Evolutionary conservation across 1,284 basidiomycete species (phyloP).

Genomic region (Puccinia coronata): DNA sequence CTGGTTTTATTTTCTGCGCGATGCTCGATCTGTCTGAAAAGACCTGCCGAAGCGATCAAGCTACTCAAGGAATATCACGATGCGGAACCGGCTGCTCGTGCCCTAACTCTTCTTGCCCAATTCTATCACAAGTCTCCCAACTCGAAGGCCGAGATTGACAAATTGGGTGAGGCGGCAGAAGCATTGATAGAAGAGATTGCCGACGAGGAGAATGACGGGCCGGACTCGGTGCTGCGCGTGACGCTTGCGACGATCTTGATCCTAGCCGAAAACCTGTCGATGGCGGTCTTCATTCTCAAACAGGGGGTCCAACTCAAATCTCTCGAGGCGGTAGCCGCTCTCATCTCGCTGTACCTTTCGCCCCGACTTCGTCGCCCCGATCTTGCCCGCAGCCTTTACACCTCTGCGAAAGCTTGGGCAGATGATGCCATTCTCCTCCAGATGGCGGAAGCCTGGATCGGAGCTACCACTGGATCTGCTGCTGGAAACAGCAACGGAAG

Average conservation of each 20-base stretch:
- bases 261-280: constrained; percentile 14
- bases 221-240: constrained; percentile 36
- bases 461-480: constrained; percentile 71
- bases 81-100: constrained; percentile 24
- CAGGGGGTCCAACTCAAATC: constrained; percentile 49
- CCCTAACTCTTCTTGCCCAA: constrained; percentile 28
- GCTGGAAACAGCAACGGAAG: constrained; percentile 22
- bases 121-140: constrained; percentile 10
- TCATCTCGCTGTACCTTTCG: constrained; percentile 79
- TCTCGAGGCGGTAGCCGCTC: constrained; percentile 69
- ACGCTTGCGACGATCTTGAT: constrained; percentile 34
- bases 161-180: constrained; percentile 32
- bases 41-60: constrained; percentile 40
- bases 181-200: constrained; percentile 40
- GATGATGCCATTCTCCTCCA: constrained; percentile 87
- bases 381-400: constrained; percentile 80
- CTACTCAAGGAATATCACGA: constrained; percentile 8
- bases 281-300: constrained; percentile 44
- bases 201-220: constrained; percentile 44
- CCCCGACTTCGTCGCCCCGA: constrained; percentile 71
- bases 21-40: constrained; percentile 39
- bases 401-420: constrained; percentile 76
- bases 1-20: constrained; percentile 37
- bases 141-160: neutral
- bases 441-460: constrained; percentile 82